Conservation (phyloP, 1,284 basidiomycete species). For the Malassezia yamatoensis region DNA sequence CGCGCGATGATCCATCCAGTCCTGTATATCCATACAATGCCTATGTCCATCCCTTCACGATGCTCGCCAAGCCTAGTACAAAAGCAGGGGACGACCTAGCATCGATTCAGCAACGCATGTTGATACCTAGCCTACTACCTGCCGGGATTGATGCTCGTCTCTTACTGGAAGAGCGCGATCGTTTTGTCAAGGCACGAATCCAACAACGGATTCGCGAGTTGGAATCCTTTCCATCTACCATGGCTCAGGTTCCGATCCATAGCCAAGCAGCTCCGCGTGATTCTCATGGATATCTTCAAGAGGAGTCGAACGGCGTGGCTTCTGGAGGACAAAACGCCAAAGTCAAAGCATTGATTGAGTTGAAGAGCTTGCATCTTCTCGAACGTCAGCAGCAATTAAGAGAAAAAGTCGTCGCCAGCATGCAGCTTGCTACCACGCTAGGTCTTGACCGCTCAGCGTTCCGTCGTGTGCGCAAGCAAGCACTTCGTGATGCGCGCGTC, state of each 20-base stretch:
- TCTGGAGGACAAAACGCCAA: constrained; percentile 54
- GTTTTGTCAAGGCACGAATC: constrained; percentile 79
- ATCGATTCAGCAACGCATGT: constrained; percentile 65
- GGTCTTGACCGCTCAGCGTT: constrained; percentile 80
- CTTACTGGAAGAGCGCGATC: constrained; percentile 79
- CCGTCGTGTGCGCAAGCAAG: constrained; percentile 75
- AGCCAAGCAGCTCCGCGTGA: constrained; percentile 14
- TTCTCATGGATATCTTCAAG: constrained; percentile 23
- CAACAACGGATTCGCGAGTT: constrained; percentile 81
- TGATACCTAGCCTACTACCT: constrained; percentile 82
- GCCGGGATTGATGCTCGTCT: constrained; percentile 85
- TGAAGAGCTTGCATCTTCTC: constrained; percentile 79
- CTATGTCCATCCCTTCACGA: constrained; percentile 71
- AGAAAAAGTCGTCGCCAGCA: constrained; percentile 72
- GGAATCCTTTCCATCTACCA: constrained; percentile 69
- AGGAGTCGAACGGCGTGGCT: constrained; percentile 17
- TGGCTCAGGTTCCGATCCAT: constrained; percentile 48
- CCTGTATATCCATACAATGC: constrained; percentile 91
- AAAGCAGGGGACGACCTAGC: constrained; percentile 48
- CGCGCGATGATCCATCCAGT: constrained; percentile 61
- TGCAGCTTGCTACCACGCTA: constrained; percentile 79
- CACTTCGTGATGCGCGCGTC: constrained; percentile 74
- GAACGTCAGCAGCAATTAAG: constrained; percentile 80
- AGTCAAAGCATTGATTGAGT: constrained; percentile 80
- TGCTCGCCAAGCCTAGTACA: constrained; percentile 46